These are phyloP conservation scores for Cytospora schulzeri DNA, from an alignment of 2,329 filamentous ascomycete genomes.

Conservation along the genomic window DNA sequence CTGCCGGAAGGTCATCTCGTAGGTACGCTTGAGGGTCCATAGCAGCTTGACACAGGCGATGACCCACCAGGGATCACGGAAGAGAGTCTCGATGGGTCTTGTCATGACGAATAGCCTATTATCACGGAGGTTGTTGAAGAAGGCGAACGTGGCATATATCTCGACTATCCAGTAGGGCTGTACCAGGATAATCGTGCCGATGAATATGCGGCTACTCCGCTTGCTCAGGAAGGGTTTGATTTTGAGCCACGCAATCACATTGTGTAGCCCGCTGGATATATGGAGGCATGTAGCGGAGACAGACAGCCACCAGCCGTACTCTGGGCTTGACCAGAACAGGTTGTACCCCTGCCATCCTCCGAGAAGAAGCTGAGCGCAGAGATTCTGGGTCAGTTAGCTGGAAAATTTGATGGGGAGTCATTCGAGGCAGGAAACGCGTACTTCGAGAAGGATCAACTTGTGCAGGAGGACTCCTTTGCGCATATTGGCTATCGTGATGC, in stretches of 20 bases:
- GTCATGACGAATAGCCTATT: constrained; percentile 17
- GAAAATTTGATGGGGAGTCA: constrained; percentile 57
- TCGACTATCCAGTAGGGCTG: constrained; percentile 68
- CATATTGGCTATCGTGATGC: constrained; percentile 53
- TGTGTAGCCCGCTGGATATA: constrained; percentile 65
- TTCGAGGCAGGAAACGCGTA: constrained; percentile 53
- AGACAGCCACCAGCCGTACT: constrained; percentile 66
- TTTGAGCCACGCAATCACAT: constrained; percentile 69
- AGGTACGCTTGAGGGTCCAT: constrained; percentile 64
- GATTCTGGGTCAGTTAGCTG: constrained; percentile 27
- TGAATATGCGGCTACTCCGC: constrained; percentile 55
- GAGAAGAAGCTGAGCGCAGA: constrained; percentile 22
- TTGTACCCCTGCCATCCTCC: constrained; percentile 37
- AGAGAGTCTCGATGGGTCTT: constrained; percentile 20
- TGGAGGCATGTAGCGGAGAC: constrained; percentile 62
- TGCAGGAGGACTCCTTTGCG: constrained; percentile 48
- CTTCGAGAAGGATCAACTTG: constrained; percentile 53
- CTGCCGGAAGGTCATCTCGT: constrained; percentile 59
- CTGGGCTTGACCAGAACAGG: constrained; percentile 37
- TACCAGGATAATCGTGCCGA: constrained; percentile 58
- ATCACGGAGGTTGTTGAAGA: constrained; percentile 44
- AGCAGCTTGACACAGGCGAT: constrained; percentile 62
- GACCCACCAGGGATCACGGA: constrained; percentile 67
- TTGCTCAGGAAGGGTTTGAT: constrained; percentile 60
- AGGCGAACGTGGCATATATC: constrained; percentile 66